These are phyloP conservation scores for Candida michaelii DNA, from an alignment of 805 yeast species.

Conservation along the genomic window DNA sequence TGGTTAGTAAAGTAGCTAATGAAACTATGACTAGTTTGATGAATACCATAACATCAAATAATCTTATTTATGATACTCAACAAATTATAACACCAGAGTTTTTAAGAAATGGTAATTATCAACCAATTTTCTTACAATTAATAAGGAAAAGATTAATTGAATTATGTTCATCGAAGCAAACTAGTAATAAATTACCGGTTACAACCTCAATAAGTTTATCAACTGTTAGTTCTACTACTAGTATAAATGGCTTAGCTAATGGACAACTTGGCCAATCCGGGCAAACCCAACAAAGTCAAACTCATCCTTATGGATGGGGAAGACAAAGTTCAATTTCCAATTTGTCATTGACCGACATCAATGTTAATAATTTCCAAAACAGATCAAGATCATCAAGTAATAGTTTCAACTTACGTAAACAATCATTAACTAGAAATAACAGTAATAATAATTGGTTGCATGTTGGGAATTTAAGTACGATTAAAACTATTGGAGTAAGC, in stretches of 20 bases:
- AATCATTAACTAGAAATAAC: conserved; percentile 43
- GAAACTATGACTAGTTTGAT: conserved; percentile 35
- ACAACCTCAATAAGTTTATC: conserved; percentile 26
- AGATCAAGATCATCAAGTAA: conserved; percentile 33
- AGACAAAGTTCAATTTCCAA: conserved; percentile 42
- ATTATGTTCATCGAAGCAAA: conserved; percentile 30
- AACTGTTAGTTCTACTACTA: conserved; percentile 5
- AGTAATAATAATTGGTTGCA: conserved; percentile 42
- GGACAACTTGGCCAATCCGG: background rate
- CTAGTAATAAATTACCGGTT: conserved; percentile 21
- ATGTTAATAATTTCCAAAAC: conserved; percentile 27
- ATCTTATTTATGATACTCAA: conserved; percentile 32
- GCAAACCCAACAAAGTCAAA: background rate
- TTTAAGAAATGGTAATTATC: conserved; percentile 30
- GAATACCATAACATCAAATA: conserved; percentile 16
- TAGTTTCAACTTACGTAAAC: conserved; percentile 40
- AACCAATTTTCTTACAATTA: conserved; percentile 41
- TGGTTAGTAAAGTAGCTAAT: conserved; percentile 43
- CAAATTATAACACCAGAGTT: conserved; percentile 31
- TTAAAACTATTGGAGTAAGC: conserved; percentile 20
- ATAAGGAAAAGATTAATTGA: conserved; percentile 42
- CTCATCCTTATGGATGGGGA: conserved; percentile 13
- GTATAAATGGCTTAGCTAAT: conserved; percentile 2
- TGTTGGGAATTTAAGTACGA: conserved; percentile 40
- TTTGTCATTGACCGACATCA: conserved; percentile 40